These are phyloP conservation scores for Gynostemma pentaphyllum DNA, from an alignment of 306 rosid genomes.

Conservation along the genomic window DNA sequence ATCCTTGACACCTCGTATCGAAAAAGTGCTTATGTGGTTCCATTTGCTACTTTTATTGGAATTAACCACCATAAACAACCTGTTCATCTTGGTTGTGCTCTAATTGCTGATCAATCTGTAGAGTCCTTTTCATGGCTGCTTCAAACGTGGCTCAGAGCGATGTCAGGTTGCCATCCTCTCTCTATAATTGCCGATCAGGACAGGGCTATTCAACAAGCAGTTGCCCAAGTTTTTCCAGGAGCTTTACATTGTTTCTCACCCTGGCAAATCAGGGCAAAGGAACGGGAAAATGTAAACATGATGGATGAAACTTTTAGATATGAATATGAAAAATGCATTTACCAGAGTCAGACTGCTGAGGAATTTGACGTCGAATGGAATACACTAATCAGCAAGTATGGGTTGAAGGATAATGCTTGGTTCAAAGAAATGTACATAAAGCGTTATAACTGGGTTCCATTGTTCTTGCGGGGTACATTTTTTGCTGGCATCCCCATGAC, in stretches of 20 bases:
- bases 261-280: constrained; percentile 82
- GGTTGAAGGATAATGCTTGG: constrained; percentile 65
- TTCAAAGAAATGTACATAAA: constrained; percentile 73
- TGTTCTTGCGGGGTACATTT: constrained; percentile 56
- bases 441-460: constrained; percentile 80
- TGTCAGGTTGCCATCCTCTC: constrained; percentile 59
- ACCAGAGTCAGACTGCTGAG: constrained; percentile 59
- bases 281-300: constrained; percentile 46
- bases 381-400: constrained; percentile 54
- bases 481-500: constrained; percentile 77
- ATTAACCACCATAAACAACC: constrained; percentile 91
- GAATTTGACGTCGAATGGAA: constrained; percentile 78
- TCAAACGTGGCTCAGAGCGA: constrained; percentile 88
- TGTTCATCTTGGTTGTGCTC: constrained; percentile 91
- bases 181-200: constrained; percentile 91
- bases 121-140: constrained; percentile 87
- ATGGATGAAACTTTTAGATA: constrained; percentile 47
- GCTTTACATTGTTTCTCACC: constrained; percentile 71
- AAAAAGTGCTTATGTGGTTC: constrained; percentile 57
- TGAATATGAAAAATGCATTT: constrained; percentile 68
- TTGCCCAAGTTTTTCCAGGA: constrained; percentile 58
- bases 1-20: constrained; percentile 73
- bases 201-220: constrained; percentile 60
- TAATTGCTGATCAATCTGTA: constrained; percentile 77
- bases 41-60: constrained; percentile 84